A percentile compares a stretch with the other conserved stretches of the same genome.
phyloP scores from a whole-genome alignment of 148 eudicot genomes.

The Beta vulgaris region DNA sequence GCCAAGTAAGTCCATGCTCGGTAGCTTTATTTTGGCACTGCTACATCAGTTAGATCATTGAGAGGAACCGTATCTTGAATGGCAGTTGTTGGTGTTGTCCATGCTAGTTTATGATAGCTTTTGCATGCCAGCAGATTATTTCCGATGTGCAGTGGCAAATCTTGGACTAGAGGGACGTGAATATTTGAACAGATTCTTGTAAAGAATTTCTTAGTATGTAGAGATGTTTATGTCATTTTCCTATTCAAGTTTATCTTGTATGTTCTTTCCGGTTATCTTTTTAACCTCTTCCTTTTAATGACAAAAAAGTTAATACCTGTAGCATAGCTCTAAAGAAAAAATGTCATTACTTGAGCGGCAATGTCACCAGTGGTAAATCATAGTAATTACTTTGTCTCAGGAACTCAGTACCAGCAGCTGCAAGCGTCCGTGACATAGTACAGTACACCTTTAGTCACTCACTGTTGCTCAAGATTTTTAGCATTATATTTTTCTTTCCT shows the following conservation, averaged over 20 bases:
- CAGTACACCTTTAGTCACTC: background rate
- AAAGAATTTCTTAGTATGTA: no score
- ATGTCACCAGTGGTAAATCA: no score
- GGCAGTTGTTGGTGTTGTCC: background rate
- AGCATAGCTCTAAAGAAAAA: no score
- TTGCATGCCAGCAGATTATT: background rate
- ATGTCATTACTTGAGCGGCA: no score
- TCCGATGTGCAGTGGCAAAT: background rate
- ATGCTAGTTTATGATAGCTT: background rate
- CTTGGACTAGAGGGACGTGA: background rate
- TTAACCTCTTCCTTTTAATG: no score
- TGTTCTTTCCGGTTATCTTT: background rate
- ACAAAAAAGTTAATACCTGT: no score
- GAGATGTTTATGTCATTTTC: no score
- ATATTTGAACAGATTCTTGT: background rate
- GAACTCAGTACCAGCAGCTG: no score
- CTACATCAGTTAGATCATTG: background rate
- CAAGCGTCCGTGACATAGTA: no score
- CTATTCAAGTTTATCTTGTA: background rate
- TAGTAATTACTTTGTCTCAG: no score
- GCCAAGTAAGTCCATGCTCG: slow-evolving; percentile 59
- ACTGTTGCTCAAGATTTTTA: background rate
- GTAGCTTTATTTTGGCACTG: background rate
- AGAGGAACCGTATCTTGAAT: background rate
- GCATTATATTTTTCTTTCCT: background rate